Evolutionary conservation across 2,329 filamentous ascomycete genomes (phyloP), one percentile per base, ranked within the genome.

Genomic region (Cercospora brassicicola): DNA sequence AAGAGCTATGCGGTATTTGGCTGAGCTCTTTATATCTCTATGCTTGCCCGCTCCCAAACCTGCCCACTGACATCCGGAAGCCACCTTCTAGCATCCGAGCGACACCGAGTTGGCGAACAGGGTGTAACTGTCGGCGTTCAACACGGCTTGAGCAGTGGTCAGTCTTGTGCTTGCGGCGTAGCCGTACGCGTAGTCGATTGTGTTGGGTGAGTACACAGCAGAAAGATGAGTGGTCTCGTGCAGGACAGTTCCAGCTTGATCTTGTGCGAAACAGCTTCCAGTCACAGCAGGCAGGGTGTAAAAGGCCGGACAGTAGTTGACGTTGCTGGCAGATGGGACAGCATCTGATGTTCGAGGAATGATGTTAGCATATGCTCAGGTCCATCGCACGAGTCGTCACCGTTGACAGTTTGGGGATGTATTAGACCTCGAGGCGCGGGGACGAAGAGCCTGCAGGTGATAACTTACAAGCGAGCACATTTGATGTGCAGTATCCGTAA

Each of bases 71-170:
- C 45, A 23, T 51, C 45, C 45, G 45, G 1, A 57, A 33, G 53
- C 26, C 26, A 57, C 28, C 26, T 0, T 33, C 53, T 57, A 57
- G 53, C 53, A 57, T 30, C 53, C 53, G n/a, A 57, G 53, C 15
- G 13, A 18, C 13, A 61, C 39, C 2, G 59, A 18, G 11, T 28
- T 61, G 20, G 59, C 31, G 18, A 42, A 61, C 36, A 42, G 18
- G 11, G 59, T 42, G 33, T 61, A 61, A 33, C 33, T 61, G 20
- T 61, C 59, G 2, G 59, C 59, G 3, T 61, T 61, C 33, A 61
- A 45, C 0, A 61, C 39, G 4, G 59, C 59, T 45, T 57, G 53
- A 4, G 53, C 53, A 10, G 53, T 31, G 2, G 53, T 31, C 53
- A 57, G 20, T 33, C 53, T 57, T 18, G 53, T 57, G 53, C 53